Conservation (phyloP, 78 protist species). For the Guillardia theta region DNA sequence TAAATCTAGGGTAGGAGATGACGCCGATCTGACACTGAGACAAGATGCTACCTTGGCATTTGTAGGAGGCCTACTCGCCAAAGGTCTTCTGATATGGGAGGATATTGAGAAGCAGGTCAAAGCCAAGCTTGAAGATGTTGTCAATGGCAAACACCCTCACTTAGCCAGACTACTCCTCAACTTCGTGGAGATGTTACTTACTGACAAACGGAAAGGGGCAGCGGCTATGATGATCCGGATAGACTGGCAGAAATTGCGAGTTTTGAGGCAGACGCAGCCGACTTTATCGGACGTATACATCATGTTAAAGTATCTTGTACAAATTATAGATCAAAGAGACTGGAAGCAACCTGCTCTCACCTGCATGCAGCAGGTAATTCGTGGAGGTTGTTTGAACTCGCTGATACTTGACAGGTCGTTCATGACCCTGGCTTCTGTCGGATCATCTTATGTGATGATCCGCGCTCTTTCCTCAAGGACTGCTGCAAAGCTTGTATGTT, state of each 20-base stretch:
- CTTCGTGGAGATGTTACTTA: background rate
- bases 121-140: background rate
- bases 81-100: background rate
- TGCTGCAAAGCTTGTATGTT: background rate
- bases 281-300: background rate
- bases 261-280: background rate
- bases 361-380: background rate
- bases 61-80: background rate
- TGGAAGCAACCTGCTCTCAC: background rate
- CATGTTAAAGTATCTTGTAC: background rate
- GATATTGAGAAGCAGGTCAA: background rate
- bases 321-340: background rate
- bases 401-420: background rate
- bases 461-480: background rate
- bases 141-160: background rate
- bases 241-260: background rate
- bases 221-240: background rate
- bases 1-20: background rate
- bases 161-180: background rate
- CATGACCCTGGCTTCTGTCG: background rate
- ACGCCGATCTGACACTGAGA: background rate
- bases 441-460: background rate
- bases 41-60: background rate
- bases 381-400: background rate
- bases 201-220: background rate